These are phyloP conservation scores for Fraxinus cuspidata DNA, from an alignment of 257 asterid species.

Conservation along the genomic window DNA sequence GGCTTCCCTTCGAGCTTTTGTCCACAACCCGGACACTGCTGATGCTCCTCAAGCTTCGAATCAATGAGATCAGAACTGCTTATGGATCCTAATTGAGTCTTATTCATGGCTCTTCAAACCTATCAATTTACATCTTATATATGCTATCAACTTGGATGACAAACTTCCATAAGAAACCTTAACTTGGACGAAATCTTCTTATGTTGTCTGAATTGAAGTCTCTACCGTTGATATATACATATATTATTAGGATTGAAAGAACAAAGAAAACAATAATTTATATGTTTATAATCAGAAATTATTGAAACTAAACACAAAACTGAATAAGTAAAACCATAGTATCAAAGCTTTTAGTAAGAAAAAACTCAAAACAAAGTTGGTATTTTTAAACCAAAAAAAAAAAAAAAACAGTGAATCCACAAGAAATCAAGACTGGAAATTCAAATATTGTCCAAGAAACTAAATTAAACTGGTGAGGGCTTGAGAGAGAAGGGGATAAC, in stretches of 20 bases:
- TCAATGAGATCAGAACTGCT: slow-evolving; percentile 90
- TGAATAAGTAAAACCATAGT: background rate
- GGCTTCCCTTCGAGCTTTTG: slow-evolving; percentile 91
- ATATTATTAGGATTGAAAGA: slow-evolving; percentile 6
- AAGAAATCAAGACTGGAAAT: slow-evolving; percentile 8
- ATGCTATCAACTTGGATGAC: background rate
- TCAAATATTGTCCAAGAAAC: slow-evolving; percentile 16
- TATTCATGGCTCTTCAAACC: slow-evolving; percentile 43
- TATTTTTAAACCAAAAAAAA: background rate
- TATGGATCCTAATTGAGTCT: slow-evolving; percentile 61
- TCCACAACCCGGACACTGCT: slow-evolving; percentile 97
- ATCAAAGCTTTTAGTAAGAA: background rate
- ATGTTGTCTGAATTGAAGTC: slow-evolving; percentile 3
- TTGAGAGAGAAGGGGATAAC: slow-evolving; percentile 10
- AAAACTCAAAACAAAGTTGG: background rate
- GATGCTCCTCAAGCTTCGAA: slow-evolving; percentile 97
- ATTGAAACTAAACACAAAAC: background rate
- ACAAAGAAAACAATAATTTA: slow-evolving; percentile 11
- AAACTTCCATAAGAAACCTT: background rate
- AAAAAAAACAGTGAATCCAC: background rate
- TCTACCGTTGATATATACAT: background rate
- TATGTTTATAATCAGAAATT: slow-evolving; percentile 1
- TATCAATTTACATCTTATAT: background rate
- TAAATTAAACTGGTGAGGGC: background rate
- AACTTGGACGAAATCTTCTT: background rate